Conservation (phyloP, 2,329 filamentous ascomycete genomes). For the Ophiostoma angusticollis region DNA sequence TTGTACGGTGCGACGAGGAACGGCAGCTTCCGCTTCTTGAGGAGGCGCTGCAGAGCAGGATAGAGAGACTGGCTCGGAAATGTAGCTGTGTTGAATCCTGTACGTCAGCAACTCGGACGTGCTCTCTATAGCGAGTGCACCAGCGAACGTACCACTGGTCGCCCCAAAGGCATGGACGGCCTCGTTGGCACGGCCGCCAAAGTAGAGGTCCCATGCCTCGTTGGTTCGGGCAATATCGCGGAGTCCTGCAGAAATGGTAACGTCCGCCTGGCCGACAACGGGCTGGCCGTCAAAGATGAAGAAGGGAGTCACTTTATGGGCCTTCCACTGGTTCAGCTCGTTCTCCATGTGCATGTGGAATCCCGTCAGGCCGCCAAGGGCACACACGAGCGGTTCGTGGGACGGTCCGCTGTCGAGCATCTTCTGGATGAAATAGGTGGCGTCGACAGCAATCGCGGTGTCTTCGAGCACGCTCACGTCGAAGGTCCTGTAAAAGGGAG, state of each 20-base stretch:
- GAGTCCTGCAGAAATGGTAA: constrained; percentile 49
- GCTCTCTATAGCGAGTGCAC: no score
- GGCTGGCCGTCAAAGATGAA: constrained; percentile 90
- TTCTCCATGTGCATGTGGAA: constrained; percentile 62
- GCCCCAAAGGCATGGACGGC: constrained; percentile 83
- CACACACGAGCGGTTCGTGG: constrained; percentile 79
- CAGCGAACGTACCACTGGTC: constrained; percentile 30
- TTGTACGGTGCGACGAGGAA: constrained; percentile 80
- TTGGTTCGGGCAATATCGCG: constrained; percentile 59
- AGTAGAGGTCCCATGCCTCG: constrained; percentile 78
- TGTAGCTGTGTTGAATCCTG: constrained; percentile 40
- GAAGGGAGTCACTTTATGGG: constrained; percentile 58
- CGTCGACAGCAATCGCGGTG: constrained; percentile 72
- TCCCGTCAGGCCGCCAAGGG: constrained; percentile 77
- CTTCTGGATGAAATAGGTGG: constrained; percentile 73
- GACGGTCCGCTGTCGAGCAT: constrained; percentile 58
- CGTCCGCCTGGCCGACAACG: constrained; percentile 61
- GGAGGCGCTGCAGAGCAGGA: constrained; percentile 60
- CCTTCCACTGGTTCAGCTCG: constrained; percentile 61
- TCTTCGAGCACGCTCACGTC: constrained; percentile 60
- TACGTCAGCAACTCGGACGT: no score
- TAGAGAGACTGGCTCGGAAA: constrained; percentile 61
- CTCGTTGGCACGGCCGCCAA: constrained; percentile 61
- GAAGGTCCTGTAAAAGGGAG: constrained; percentile 32
- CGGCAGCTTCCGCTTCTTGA: constrained; percentile 55